Evolutionary conservation across 805 yeast species (phyloP).

Genomic region (Cyberlindnera veronae): DNA sequence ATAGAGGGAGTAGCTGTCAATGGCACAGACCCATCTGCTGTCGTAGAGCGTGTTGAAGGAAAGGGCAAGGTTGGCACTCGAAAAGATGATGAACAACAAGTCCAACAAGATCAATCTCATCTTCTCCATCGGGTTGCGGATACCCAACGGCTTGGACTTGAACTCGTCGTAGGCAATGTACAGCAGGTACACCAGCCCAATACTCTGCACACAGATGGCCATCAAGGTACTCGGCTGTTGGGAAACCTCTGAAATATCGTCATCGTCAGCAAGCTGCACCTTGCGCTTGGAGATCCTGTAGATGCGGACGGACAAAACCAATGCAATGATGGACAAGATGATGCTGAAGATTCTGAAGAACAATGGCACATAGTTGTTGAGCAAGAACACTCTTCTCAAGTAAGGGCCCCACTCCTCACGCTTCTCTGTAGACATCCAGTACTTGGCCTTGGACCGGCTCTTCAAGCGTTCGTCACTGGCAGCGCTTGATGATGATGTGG

Average conservation of each 20-base stretch:
- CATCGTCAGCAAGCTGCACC: constrained; percentile 10
- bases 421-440: constrained; percentile 65
- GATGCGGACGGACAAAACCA: constrained; percentile 68
- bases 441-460: constrained; percentile 55
- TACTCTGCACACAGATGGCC: constrained; percentile 82
- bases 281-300: constrained; percentile 36
- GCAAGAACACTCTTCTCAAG: constrained; percentile 54
- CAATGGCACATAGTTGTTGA: constrained; percentile 80
- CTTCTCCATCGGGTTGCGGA: constrained; percentile 81
- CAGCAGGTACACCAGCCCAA: constrained; percentile 71
- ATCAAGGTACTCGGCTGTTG: constrained; percentile 90
- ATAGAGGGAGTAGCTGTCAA: constrained; percentile 19
- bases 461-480: constrained; percentile 33
- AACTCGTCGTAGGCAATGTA: constrained; percentile 91
- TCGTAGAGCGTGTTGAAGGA: constrained; percentile 83
- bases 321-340: constrained; percentile 58
- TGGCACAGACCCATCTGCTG: constrained; percentile 71
- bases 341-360: constrained; percentile 61
- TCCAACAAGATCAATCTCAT: constrained; percentile 80
- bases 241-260: constrained; percentile 34
- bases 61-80: constrained; percentile 82
- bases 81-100: constrained; percentile 79
- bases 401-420: constrained; percentile 63
- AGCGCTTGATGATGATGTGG: constrained; percentile 5
- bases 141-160: constrained; percentile 86